Evolutionary conservation across 1,284 basidiomycete genomes (phyloP), one percentile per base, ranked within the genome.

Genomic region (Hypsizygus ulmarius): DNA sequence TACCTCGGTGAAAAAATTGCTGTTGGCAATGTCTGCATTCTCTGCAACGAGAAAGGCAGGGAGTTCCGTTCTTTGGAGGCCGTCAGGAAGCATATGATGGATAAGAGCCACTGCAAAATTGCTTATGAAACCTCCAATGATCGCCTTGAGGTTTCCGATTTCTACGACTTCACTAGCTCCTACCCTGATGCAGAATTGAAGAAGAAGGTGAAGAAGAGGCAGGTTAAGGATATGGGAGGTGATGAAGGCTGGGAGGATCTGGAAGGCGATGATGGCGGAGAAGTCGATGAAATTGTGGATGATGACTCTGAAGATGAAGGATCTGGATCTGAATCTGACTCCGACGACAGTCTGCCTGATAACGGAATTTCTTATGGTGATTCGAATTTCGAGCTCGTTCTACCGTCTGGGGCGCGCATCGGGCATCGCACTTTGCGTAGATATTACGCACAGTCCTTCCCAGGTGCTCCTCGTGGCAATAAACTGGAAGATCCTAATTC

Each of bases 61-160:
- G 90, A 92, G 59, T 92, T 93, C 67, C 77, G 82, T 43, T 84
- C 81, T 15, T 61, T 94, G 39, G 85, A 93, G 2, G 93, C 93
- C 0, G 93, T 93, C 2, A 75, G 93, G 56, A 91, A 90, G 61
- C 94, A 97, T 63, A 97, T 97, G 95, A 56, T 83, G 43, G 93
- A 95, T 72, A 97, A 97, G 70, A 79, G 79, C 35, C 97, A 99
- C 62, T 97, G 95, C 79, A 97, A 97, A 70, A 82, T 99, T 52
- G 90, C 92, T 0, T 99, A 97, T 65, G 90, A 93, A 46, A 72
- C 77, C 1, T 84, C 90, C 57, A 68, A 76, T 36, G 93, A 98
- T 60, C 79, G 84, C 39, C 78, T 96, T 39, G 94, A 97, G 62
- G 59, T 97, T 5, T 90, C 93, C 0, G 96, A 98, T 59, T 98